Percentiles rank a stretch among this genome's conserved stretches.
phyloP scores from a whole-genome alignment of 1,284 basidiomycete species.

The Schizophyllum commune region DNA sequence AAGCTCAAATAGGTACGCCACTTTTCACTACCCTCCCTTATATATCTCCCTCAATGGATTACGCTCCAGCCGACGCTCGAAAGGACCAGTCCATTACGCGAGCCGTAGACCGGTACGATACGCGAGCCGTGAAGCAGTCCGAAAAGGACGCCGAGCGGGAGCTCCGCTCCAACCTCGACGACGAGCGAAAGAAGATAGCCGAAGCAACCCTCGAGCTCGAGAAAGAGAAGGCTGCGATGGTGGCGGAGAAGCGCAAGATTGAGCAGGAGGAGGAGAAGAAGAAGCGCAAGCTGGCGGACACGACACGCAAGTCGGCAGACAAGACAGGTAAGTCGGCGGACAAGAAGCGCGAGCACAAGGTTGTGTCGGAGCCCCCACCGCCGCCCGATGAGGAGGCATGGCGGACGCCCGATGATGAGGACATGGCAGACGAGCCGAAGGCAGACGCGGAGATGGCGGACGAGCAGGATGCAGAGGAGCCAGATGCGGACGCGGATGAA shows the following conservation, averaged over 20 bases:
- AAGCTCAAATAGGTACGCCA: conserved; percentile 48
- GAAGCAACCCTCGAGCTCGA: conserved; percentile 56
- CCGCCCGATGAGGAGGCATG: too few relatives aligned
- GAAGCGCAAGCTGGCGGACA: conserved; percentile 53
- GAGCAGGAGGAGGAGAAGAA: conserved; percentile 17
- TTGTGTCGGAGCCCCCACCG: conserved; percentile 50
- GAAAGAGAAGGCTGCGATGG: conserved; percentile 57
- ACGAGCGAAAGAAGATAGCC: conserved; percentile 59
- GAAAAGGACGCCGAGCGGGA: conserved; percentile 44
- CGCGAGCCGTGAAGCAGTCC: conserved; percentile 43
- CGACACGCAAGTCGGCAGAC: too few relatives aligned
- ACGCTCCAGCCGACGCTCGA: conserved; percentile 35
- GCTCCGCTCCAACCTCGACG: conserved; percentile 51
- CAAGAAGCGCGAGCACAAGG: conserved; percentile 56
- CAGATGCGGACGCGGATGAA: too few relatives aligned
- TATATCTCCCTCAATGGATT: background rate
- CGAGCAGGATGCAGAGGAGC: too few relatives aligned
- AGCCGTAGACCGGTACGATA: conserved; percentile 43
- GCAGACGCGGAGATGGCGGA: background rate
- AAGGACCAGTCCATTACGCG: conserved; percentile 39
- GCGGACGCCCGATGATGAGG: too few relatives aligned
- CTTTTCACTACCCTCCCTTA: background rate
- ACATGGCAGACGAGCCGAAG: too few relatives aligned
- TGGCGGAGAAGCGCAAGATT: conserved; percentile 37
- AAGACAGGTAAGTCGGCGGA: too few relatives aligned